Evolutionary conservation across 371 early-diverging fungal genomes (phyloP).

Genomic region (Mortierella sp.): DNA sequence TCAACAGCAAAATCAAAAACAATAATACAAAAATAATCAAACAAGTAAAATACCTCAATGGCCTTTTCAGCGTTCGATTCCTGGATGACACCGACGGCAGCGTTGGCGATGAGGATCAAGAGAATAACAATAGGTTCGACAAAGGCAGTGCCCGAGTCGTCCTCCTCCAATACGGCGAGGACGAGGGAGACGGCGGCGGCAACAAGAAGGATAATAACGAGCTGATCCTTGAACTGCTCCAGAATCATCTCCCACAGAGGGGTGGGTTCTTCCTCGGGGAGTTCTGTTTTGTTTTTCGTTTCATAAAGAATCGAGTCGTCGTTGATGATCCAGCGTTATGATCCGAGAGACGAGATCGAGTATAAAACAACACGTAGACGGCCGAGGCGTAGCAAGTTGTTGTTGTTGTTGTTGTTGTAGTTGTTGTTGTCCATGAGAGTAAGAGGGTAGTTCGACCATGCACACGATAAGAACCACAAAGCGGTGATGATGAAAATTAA

Average conservation of each 20-base stretch:
- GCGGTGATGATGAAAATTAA: background rate
- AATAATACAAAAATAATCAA: background rate
- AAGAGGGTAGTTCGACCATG: background rate
- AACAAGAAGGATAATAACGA: conserved; percentile 92
- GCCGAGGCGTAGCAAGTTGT: background rate
- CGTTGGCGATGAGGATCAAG: conserved; percentile 97
- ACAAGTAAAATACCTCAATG: conserved; percentile 77
- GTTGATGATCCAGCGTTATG: background rate
- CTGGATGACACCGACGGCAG: conserved; percentile 96
- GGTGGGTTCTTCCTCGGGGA: conserved; percentile 88
- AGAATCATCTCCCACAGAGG: conserved; percentile 93
- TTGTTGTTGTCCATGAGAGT: background rate
- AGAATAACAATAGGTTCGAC: conserved; percentile 98
- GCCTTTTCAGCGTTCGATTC: conserved; percentile 97
- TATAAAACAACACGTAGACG: background rate
- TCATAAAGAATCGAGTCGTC: background rate
- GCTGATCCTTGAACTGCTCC: conserved; percentile 98
- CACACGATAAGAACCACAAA: background rate
- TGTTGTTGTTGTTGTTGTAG: conserved; percentile 2
- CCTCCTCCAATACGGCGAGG: conserved; percentile 91
- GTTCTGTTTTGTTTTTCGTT: conserved; percentile 60
- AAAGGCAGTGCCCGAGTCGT: conserved; percentile 81
- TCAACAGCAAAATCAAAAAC: background rate
- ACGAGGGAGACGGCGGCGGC: conserved; percentile 96
- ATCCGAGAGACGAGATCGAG: background rate